Conservation (phyloP, 2,329 filamentous ascomycete genomes). For the Bipolaris sorokiniana region DNA sequence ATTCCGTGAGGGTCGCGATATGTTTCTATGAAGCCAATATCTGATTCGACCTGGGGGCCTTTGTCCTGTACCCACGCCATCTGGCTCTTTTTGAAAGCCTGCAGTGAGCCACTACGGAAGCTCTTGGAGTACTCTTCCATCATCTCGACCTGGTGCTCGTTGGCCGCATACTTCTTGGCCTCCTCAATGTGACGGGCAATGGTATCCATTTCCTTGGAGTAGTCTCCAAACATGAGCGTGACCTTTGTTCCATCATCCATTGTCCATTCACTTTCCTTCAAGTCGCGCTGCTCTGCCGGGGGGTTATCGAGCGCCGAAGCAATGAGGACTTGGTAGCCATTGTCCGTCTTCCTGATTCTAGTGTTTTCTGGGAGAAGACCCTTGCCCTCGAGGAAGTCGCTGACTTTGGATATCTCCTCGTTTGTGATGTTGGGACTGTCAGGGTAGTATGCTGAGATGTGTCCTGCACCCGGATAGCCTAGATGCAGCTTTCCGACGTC, state of each 20-base stretch:
- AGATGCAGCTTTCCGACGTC: constrained; percentile 54
- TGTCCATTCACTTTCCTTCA: constrained; percentile 55
- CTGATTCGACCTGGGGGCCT: constrained; percentile 58
- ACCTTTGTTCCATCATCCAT: constrained; percentile 56
- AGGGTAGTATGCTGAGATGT: constrained; percentile 59
- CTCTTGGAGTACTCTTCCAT: constrained; percentile 56
- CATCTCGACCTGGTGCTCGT: constrained; percentile 54
- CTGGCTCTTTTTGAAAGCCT: constrained; percentile 59
- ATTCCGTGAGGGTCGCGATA: constrained; percentile 62
- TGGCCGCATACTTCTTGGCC: constrained; percentile 56
- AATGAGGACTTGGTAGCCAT: constrained; percentile 57
- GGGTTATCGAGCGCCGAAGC: constrained; percentile 55
- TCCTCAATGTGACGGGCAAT: constrained; percentile 55
- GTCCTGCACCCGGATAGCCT: constrained; percentile 57
- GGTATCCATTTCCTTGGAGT: constrained; percentile 54
- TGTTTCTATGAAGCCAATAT: constrained; percentile 62
- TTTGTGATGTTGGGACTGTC: constrained; percentile 56
- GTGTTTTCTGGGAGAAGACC: constrained; percentile 59
- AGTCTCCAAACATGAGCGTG: constrained; percentile 55
- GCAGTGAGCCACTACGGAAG: constrained; percentile 58
- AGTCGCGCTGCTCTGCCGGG: constrained; percentile 48
- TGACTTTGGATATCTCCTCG: constrained; percentile 55
- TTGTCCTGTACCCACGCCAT: constrained; percentile 61
- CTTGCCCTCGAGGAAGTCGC: constrained; percentile 55
- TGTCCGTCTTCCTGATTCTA: constrained; percentile 52